Evolutionary conservation across 2,329 filamentous ascomycete genomes (phyloP), one percentile per base, ranked within the genome.

Genomic region (Geoglossum cookeanum): DNA sequence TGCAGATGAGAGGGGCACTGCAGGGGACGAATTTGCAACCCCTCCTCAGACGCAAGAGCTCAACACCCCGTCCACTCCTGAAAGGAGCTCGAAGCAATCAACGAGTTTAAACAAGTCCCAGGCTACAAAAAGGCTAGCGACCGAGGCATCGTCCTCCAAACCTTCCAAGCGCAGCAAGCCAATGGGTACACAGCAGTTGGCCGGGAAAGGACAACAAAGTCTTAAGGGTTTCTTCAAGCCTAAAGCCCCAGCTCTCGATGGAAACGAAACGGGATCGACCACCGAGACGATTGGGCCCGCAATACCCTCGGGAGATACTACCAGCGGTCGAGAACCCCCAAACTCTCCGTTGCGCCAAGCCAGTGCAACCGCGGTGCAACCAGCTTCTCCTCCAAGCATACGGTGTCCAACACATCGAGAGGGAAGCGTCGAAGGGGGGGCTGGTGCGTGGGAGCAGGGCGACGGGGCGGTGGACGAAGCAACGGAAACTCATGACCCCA

Each of bases 221-320:
- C 71, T 94, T 11, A 84, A 78, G 65, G 85, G 86, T 1, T 94
- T 94, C 71, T 92, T 94, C 71, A 83, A 82, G 61, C 76, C 82
- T 0, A 83, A 80, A 62, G 59, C 61, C 2, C 63, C 68, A n/a
- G 44, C 58, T 60, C 27, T 9, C 57, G 22, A 11, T 29, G 30
- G 32, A 5, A 27, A 15, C 15, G 27, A 57, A 15, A 6, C 9
- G 4, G 30, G n/a, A 29, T 13, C 15, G 11, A 5, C 29, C 11
- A 22, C 17, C 7, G 49, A 53, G 3, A 49, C 17, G 17, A 39
- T 17, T 7, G n/a, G 5, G 22, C 3, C 27, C 53, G 30, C 55
- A 11, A 29, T 3, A 13, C 48, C 44, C 29, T 3, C 13, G 17
- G 32, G 32, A 44, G 33, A 54, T 5, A 3, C 49, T 37, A 5